phyloP scores from a whole-genome alignment of 2,329 filamentous ascomycete genomes.

The Trichoderma koningii region DNA sequence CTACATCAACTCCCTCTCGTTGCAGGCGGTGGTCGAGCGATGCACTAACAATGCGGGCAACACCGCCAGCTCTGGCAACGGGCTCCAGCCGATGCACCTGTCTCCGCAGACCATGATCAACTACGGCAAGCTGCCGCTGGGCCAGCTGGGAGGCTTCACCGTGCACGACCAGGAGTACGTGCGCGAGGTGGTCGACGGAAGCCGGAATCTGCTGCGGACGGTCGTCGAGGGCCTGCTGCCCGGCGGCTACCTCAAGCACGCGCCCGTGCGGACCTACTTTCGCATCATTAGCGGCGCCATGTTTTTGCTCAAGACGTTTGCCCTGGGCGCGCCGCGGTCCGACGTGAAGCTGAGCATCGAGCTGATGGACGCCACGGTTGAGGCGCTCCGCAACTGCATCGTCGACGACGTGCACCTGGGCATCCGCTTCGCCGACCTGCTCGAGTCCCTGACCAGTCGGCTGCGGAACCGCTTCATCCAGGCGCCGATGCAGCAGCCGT shows the following conservation, averaged over 20 bases:
- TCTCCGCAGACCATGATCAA: constrained; percentile 67
- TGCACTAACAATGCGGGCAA: constrained; percentile 74
- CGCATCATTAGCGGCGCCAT: constrained; percentile 83
- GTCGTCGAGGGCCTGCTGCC: constrained; percentile 77
- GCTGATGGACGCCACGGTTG: constrained; percentile 73
- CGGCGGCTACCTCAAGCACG: constrained; percentile 75
- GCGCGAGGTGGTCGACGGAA: constrained; percentile 74
- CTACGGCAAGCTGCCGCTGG: constrained; percentile 64
- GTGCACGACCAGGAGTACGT: constrained; percentile 71
- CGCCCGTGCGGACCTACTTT: constrained; percentile 82
- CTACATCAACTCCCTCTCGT: constrained; percentile 89
- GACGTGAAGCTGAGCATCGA: constrained; percentile 75
- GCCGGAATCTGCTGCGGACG: constrained; percentile 72
- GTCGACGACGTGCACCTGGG: constrained; percentile 84
- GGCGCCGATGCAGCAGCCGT: constrained; percentile 52
- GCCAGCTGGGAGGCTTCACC: constrained; percentile 64
- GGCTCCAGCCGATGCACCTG: constrained; percentile 42
- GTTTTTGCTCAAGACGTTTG: constrained; percentile 83
- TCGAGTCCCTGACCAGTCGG: constrained; percentile 75
- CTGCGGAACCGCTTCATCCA: constrained; percentile 74
- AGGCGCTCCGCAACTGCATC: constrained; percentile 73
- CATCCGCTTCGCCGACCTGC: constrained; percentile 79
- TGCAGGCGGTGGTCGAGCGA: constrained; percentile 93
- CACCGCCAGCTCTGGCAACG: constrained; percentile 43
- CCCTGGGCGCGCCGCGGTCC: constrained; percentile 74